Conservation (phyloP, 805 yeast genomes). For the Saturnispora serradocipensis region DNA sequence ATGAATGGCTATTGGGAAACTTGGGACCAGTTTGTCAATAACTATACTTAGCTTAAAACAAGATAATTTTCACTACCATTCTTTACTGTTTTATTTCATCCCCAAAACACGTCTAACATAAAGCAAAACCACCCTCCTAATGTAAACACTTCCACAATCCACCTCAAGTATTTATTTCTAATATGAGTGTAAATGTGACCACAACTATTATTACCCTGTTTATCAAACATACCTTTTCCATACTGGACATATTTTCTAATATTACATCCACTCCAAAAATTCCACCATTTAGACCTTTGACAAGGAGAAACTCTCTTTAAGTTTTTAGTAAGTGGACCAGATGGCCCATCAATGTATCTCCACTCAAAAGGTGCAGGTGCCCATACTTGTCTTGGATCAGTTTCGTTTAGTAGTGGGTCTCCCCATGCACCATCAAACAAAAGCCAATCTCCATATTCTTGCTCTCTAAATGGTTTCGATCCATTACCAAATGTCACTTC, state of each 20-base stretch:
- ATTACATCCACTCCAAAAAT: constrained; percentile 74
- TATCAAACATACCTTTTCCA: constrained; percentile 77
- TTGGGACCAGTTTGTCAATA: constrained; percentile 44
- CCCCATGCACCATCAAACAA: constrained; percentile 84
- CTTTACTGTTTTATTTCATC: constrained; percentile 27
- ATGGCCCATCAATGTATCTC: constrained; percentile 87
- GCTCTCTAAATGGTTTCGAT: constrained; percentile 44
- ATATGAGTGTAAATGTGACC: constrained; percentile 33
- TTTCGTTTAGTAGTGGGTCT: constrained; percentile 53
- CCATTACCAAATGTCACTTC: constrained; percentile 39
- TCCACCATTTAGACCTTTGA: constrained; percentile 89
- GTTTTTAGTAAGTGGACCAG: constrained; percentile 80
- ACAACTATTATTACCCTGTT: constrained; percentile 73
- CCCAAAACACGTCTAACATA: constrained; percentile 32
- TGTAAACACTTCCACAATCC: constrained; percentile 28
- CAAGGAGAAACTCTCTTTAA: constrained; percentile 64
- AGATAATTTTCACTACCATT: neutral
- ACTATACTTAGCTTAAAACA: constrained; percentile 22
- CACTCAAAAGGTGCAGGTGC: constrained; percentile 84
- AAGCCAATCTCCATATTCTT: constrained; percentile 66
- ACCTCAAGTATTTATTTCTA: constrained; percentile 22
- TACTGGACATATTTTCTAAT: constrained; percentile 62
- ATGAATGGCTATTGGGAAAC: constrained; percentile 74
- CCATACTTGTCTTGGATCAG: constrained; percentile 77
- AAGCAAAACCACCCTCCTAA: constrained; percentile 41